Percentiles rank a stretch among this genome's conserved stretches.
phyloP scores from a whole-genome alignment of 139 green algal genomes.

The Micractinium conductrix region DNA sequence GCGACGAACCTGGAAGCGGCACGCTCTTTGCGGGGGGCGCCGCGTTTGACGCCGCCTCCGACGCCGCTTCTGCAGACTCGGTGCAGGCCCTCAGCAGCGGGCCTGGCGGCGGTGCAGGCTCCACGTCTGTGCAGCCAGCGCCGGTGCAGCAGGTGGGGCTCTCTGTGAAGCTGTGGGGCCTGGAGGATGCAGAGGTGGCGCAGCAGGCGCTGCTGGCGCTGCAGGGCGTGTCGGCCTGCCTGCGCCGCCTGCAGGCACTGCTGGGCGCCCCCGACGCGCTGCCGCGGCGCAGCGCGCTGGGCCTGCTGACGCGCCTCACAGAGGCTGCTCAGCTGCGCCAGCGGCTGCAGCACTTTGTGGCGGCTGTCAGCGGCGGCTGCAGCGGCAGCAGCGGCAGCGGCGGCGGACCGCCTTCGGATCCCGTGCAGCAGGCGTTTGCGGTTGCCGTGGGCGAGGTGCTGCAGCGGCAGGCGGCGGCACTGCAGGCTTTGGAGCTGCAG shows the following conservation, averaged over 20 bases:
- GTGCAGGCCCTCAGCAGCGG: neutral
- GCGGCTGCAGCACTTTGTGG: constrained; percentile 31
- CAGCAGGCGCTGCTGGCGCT: constrained; percentile 25
- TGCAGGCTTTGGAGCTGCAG: constrained; percentile 37
- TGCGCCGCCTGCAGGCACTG: constrained; percentile 21
- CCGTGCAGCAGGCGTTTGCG: constrained; percentile 28
- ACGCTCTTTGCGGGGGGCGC: neutral
- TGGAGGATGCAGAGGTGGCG: constrained; percentile 24
- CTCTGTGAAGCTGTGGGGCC: constrained; percentile 24
- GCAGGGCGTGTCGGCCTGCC: constrained; percentile 12
- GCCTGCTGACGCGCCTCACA: constrained; percentile 6
- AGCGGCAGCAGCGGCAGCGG: neutral
- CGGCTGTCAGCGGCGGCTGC: neutral
- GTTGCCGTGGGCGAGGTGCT: constrained; percentile 13
- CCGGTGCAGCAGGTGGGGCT: neutral
- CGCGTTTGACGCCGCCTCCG: neutral
- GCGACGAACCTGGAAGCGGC: neutral
- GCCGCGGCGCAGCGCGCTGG: constrained; percentile 1
- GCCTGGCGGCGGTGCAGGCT: too few species aligned
- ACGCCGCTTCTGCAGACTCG: constrained; percentile 24
- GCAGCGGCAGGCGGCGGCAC: constrained; percentile 5
- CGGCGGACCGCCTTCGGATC: neutral
- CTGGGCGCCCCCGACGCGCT: constrained; percentile 16
- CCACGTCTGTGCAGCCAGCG: neutral
- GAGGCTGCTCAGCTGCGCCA: constrained; percentile 19